Conservation (phyloP, 2,329 filamentous ascomycete species). For the Chaetomiaceae sp. region DNA sequence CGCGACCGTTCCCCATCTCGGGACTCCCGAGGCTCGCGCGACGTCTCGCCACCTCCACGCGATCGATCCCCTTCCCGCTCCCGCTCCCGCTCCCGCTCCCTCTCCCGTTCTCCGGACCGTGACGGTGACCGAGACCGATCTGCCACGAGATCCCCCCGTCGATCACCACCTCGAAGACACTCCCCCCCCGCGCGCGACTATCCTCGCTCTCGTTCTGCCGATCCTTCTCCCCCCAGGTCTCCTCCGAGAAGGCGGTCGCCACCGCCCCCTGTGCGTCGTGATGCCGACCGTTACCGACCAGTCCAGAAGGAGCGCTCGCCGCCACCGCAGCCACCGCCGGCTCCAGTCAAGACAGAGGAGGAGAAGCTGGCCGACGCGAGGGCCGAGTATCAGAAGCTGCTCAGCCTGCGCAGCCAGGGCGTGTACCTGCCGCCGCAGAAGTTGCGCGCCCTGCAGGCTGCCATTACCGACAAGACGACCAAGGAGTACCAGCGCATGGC, state of each 20-base stretch:
- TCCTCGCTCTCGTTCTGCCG: conserved; percentile 3
- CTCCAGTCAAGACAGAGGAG: conserved; percentile 58
- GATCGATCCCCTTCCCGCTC: too few relatives aligned
- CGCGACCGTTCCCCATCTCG: conserved; percentile 12
- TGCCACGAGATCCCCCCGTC: not conserved
- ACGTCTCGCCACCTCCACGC: conserved; percentile 5
- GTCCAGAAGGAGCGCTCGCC: conserved; percentile 30
- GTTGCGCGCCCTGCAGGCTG: conserved; percentile 84
- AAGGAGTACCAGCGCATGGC: conserved; percentile 99
- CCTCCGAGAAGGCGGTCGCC: conserved; percentile 13
- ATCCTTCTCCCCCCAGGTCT: conserved; percentile 1
- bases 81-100: too few relatives aligned
- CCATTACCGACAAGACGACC: conserved; percentile 92
- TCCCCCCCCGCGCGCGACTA: conserved; percentile 9
- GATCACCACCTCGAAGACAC: conserved; percentile 5
- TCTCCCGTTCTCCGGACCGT: too few relatives aligned
- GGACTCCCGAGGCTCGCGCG: not conserved
- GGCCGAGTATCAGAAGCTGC: conserved; percentile 86
- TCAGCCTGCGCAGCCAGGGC: conserved; percentile 89
- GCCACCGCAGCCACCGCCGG: conserved; percentile 37
- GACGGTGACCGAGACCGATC: conserved; percentile 13
- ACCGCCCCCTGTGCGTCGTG: conserved; percentile 32
- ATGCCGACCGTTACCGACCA: conserved; percentile 47
- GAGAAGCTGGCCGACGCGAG: conserved; percentile 85
- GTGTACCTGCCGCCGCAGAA: conserved; percentile 94